Evolutionary conservation across 2,329 filamentous ascomycete species (phyloP).

Genomic region (Cladophialophora chaetospira): DNA sequence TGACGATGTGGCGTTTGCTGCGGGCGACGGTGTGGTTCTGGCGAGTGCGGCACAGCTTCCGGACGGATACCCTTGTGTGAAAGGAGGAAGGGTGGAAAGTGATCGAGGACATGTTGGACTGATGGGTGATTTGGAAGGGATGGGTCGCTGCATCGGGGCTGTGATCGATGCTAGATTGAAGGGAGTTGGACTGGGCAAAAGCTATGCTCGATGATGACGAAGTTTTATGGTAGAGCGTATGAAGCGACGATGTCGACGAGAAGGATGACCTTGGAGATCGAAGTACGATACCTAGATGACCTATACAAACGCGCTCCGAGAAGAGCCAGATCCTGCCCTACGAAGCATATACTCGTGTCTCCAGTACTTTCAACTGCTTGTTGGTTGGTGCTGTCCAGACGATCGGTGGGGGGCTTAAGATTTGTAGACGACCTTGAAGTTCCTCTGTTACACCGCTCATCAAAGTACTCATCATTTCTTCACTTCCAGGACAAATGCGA

Average conservation of each 20-base stretch:
- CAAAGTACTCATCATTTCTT: too few relatives aligned
- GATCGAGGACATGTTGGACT: slow-evolving; percentile 87
- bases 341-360: too few relatives aligned
- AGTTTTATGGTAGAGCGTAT: too few relatives aligned
- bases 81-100: slow-evolving; percentile 73
- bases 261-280: background rate
- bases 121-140: slow-evolving; percentile 78
- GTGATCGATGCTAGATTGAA: slow-evolving; percentile 67
- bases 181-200: slow-evolving; percentile 67
- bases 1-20: slow-evolving; percentile 82
- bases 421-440: too few relatives aligned
- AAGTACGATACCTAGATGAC: too few relatives aligned
- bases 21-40: slow-evolving; percentile 86
- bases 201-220: slow-evolving; percentile 9
- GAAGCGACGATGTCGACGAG: background rate
- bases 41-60: slow-evolving; percentile 85
- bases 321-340: too few relatives aligned
- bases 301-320: too few relatives aligned
- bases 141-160: slow-evolving; percentile 72
- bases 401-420: too few relatives aligned
- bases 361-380: too few relatives aligned
- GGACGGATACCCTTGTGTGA: slow-evolving; percentile 72
- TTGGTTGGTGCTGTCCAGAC: too few relatives aligned
- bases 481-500: too few relatives aligned
- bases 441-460: too few relatives aligned